These are phyloP conservation scores for Trypanosoma melophagium DNA, from an alignment of 208 protist species.

Conservation along the genomic window DNA sequence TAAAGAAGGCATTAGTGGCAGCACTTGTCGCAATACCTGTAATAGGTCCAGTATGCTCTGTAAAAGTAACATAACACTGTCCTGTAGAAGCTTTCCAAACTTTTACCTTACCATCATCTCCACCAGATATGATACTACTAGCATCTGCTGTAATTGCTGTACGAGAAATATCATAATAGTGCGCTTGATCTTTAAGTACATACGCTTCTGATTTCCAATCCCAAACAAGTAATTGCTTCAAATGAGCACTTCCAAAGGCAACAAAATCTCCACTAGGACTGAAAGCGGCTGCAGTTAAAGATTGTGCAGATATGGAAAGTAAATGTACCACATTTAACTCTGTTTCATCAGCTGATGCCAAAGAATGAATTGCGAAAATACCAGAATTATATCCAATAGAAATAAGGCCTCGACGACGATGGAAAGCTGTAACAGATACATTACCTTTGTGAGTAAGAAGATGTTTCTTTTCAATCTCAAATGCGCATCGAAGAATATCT, in stretches of 20 bases:
- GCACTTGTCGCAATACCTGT: slow-evolving; percentile 82
- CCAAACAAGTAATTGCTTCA: slow-evolving; percentile 94
- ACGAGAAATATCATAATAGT: slow-evolving; percentile 91
- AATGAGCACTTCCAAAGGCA: slow-evolving; percentile 85
- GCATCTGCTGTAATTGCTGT: slow-evolving; percentile 90
- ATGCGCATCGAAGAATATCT: slow-evolving; percentile 72
- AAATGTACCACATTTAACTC: slow-evolving; percentile 77
- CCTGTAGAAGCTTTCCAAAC: slow-evolving; percentile 90
- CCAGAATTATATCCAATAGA: slow-evolving; percentile 90
- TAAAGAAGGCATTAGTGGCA: slow-evolving; percentile 90
- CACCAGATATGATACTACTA: slow-evolving; percentile 85
- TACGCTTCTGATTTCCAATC: slow-evolving; percentile 93
- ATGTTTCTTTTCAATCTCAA: slow-evolving; percentile 84
- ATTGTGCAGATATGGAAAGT: slow-evolving; percentile 90
- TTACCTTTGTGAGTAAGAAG: slow-evolving; percentile 88
- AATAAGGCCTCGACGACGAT: slow-evolving; percentile 72
- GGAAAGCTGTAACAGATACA: slow-evolving; percentile 76
- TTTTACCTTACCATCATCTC: slow-evolving; percentile 93
- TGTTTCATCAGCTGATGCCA: slow-evolving; percentile 30
- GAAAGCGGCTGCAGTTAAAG: slow-evolving; percentile 85
- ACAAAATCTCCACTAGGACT: slow-evolving; percentile 82
- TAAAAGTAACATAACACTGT: slow-evolving; percentile 94
- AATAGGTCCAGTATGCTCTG: slow-evolving; percentile 83
- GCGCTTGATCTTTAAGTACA: slow-evolving; percentile 92
- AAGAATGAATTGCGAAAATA: slow-evolving; percentile 87